Evolutionary conservation across 345 rosid genomes (phyloP).

Genomic region (Bruguiera sexangula): DNA sequence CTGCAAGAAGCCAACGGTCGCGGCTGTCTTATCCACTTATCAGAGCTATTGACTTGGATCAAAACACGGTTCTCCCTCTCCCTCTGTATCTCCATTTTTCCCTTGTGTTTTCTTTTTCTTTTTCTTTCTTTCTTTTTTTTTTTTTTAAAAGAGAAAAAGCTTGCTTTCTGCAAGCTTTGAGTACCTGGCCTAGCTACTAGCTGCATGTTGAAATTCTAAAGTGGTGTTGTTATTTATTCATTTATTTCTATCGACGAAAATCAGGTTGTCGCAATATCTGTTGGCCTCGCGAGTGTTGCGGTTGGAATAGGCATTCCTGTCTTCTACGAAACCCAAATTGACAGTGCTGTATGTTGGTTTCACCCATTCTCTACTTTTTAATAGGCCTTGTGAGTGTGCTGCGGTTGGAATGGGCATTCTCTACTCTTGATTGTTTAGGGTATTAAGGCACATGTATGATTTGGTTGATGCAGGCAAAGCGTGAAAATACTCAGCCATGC

Average conservation of each 20-base stretch:
- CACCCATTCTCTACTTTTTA: neutral
- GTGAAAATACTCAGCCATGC: conserved; percentile 90
- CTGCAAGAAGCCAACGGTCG: conserved; percentile 38
- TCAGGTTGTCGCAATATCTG: conserved; percentile 76
- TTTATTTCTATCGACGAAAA: neutral
- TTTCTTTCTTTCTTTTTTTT: no score
- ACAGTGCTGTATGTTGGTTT: conserved; percentile 59
- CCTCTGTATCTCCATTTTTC: neutral
- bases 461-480: conserved; percentile 50
- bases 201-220: neutral
- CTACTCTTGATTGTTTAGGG: neutral
- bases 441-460: neutral
- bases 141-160: no score
- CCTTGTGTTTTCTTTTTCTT: neutral
- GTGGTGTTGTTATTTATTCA: neutral
- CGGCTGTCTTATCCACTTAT: conserved; percentile 49
- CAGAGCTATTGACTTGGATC: conserved; percentile 70
- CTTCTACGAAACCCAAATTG: conserved; percentile 80
- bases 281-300: conserved; percentile 78
- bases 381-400: no score
- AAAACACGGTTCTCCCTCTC: conserved; percentile 59
- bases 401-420: no score
- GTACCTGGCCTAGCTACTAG: neutral
- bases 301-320: conserved; percentile 80
- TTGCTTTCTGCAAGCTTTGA: no score